Evolutionary conservation across 352 stramenopile genomes (phyloP).

Genomic region (Globisporangium cylindrosporum): DNA sequence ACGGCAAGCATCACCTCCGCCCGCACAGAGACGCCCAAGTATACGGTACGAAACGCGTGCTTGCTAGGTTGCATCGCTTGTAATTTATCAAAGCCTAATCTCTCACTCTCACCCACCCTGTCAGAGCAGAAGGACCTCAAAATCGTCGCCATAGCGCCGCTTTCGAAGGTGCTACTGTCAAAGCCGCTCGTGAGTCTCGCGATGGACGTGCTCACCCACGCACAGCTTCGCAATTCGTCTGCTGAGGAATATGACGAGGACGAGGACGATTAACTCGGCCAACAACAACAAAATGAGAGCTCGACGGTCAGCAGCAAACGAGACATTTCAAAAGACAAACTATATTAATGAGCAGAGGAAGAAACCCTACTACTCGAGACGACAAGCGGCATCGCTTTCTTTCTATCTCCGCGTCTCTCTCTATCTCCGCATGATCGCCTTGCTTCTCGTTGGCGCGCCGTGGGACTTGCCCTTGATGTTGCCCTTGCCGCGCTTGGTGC

Average conservation of each 20-base stretch:
- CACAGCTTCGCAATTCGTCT: conserved; percentile 9
- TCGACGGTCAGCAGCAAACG: not conserved
- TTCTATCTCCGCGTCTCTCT: not conserved
- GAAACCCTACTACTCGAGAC: not conserved
- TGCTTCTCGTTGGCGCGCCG: conserved; percentile 78
- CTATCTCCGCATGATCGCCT: conserved; percentile 70
- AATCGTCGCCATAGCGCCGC: conserved; percentile 39
- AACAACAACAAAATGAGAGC: not conserved
- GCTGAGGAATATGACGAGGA: not conserved
- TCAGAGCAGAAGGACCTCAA: conserved; percentile 40
- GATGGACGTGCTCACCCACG: conserved; percentile 30
- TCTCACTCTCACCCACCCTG: not conserved
- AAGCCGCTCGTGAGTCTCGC: conserved; percentile 37
- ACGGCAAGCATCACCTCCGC: conserved; percentile 9
- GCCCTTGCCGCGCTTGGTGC: conserved; percentile 29
- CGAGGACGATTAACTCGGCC: not conserved
- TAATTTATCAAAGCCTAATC: not conserved
- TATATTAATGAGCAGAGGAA: not conserved
- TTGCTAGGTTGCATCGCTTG: not conserved
- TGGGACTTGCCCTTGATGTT: conserved; percentile 70
- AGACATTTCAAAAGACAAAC: not conserved
- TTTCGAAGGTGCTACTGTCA: conserved; percentile 38
- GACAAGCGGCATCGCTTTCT: not conserved
- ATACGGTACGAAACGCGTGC: conserved; percentile 23
- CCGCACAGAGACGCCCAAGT: conserved; percentile 22